Conservation (phyloP, 768 basidiomycete species). For the Ephemerocybe angulata region DNA sequence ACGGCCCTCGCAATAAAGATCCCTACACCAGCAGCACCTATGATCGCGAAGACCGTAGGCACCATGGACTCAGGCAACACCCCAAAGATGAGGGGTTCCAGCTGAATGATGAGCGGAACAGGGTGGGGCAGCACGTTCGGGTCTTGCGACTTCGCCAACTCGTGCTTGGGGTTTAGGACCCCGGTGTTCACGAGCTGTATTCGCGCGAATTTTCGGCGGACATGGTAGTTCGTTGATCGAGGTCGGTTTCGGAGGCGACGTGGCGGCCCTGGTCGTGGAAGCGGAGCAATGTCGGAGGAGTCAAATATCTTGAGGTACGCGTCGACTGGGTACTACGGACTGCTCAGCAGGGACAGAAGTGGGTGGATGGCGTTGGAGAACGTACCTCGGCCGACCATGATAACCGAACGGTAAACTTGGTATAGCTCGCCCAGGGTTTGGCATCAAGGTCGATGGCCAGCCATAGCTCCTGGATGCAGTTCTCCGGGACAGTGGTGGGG, state of each 20-base stretch:
- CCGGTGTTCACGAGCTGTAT: slow-evolving; percentile 53
- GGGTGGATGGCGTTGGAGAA: slow-evolving; percentile 9
- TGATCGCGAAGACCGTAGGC: slow-evolving; percentile 30
- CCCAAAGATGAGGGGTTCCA: slow-evolving; percentile 62
- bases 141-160: slow-evolving; percentile 7
- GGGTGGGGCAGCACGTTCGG: slow-evolving; percentile 19
- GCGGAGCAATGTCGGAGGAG: slow-evolving; percentile 24
- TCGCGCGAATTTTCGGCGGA: slow-evolving; percentile 51
- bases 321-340: slow-evolving; percentile 25
- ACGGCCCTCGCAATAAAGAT: slow-evolving; percentile 5
- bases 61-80: slow-evolving; percentile 54
- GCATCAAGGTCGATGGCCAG: slow-evolving; percentile 42
- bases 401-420: slow-evolving; percentile 47
- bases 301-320: slow-evolving; percentile 26
- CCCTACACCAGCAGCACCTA: slow-evolving; percentile 15
- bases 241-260: slow-evolving; percentile 1
- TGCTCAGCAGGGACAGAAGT: neutral
- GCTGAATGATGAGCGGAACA: slow-evolving; percentile 48
- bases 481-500: slow-evolving; percentile 4
- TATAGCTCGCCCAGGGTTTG: slow-evolving; percentile 35
- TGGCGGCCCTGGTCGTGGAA: slow-evolving; percentile 9
- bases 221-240: slow-evolving; percentile 17
- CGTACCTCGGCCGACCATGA: slow-evolving; percentile 58
- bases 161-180: slow-evolving; percentile 39
- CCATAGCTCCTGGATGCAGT: slow-evolving; percentile 47